Conservation (phyloP, 306 rosid genomes). For the Cucumis sativus region DNA sequence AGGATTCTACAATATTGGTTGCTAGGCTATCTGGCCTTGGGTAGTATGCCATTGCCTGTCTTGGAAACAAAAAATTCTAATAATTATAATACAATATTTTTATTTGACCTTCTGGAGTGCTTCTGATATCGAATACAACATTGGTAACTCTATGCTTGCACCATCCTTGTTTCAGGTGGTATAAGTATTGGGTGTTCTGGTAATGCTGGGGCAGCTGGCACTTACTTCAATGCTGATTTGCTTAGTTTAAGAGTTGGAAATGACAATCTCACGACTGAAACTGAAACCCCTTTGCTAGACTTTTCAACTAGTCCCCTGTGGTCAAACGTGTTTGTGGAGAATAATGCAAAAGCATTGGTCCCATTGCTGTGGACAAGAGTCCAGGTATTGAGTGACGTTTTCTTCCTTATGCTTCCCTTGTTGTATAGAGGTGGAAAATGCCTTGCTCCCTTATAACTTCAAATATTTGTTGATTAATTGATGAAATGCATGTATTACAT, state of each 20-base stretch:
- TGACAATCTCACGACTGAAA: slow-evolving; percentile 89
- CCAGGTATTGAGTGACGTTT: slow-evolving; percentile 43
- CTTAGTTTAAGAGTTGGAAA: slow-evolving; percentile 82
- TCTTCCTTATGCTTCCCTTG: neutral
- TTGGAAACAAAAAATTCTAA: neutral
- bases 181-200: slow-evolving; percentile 82
- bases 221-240: slow-evolving; percentile 84
- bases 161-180: slow-evolving; percentile 54
- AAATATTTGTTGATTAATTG: neutral
- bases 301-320: slow-evolving; percentile 79
- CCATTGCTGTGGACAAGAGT: slow-evolving; percentile 97
- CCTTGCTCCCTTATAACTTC: neutral
- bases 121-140: neutral
- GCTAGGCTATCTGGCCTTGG: neutral
- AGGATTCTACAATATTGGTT: neutral
- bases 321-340: slow-evolving; percentile 98
- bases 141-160: neutral
- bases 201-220: slow-evolving; percentile 98
- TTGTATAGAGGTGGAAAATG: neutral
- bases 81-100: neutral
- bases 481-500: neutral
- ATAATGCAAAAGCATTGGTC: slow-evolving; percentile 89
- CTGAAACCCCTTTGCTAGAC: slow-evolving; percentile 96
- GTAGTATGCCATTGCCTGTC: neutral
- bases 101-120: neutral